Percentiles rank a stretch among this genome's conserved stretches.
Conservation (phyloP, 768 basidiomycete species). For the Trametes cinnabarina region DNA sequence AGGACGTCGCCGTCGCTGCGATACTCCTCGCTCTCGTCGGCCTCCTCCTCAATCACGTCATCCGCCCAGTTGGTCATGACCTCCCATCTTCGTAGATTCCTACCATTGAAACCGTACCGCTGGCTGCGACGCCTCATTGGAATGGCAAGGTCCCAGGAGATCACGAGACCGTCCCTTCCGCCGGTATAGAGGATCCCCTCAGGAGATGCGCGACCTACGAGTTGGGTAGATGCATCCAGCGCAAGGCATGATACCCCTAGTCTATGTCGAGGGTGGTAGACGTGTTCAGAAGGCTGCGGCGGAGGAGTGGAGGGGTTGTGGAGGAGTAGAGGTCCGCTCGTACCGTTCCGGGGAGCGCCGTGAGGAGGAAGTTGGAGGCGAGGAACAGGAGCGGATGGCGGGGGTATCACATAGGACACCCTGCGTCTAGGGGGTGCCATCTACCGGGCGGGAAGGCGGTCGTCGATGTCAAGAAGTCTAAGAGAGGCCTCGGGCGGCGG, state of each 20-base stretch:
- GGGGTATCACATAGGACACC: constrained; percentile 86
- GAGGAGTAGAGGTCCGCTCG: constrained; percentile 65
- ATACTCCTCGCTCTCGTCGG: constrained; percentile 57
- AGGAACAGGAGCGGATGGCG: constrained; percentile 60
- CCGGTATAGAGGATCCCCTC: constrained; percentile 90
- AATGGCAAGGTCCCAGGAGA: constrained; percentile 83
- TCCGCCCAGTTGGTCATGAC: constrained; percentile 83
- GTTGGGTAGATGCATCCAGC: constrained; percentile 76
- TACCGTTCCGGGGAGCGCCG: constrained; percentile 62
- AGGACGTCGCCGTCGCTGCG: constrained; percentile 75
- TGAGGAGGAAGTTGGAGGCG: constrained; percentile 69
- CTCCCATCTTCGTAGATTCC: constrained; percentile 60
- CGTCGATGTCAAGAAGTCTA: no score
- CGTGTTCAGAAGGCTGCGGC: constrained; percentile 18
- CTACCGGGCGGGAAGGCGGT: not conserved
- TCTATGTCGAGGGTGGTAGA: constrained; percentile 73
- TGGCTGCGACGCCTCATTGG: constrained; percentile 50
- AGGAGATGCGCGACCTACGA: constrained; percentile 62
- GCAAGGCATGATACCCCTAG: constrained; percentile 87
- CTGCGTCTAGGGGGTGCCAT: constrained; percentile 54
- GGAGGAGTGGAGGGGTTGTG: constrained; percentile 28
- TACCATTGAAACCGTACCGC: constrained; percentile 28
- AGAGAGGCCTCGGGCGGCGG: not conserved
- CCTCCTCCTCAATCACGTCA: constrained; percentile 62
- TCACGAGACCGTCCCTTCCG: constrained; percentile 83